A percentile compares a stretch with the other conserved stretches of the same genome.
These are phyloP conservation scores for Trichodelitschia bisporula DNA, from an alignment of 495 filamentous ascomycete species.

Conservation along the genomic window DNA sequence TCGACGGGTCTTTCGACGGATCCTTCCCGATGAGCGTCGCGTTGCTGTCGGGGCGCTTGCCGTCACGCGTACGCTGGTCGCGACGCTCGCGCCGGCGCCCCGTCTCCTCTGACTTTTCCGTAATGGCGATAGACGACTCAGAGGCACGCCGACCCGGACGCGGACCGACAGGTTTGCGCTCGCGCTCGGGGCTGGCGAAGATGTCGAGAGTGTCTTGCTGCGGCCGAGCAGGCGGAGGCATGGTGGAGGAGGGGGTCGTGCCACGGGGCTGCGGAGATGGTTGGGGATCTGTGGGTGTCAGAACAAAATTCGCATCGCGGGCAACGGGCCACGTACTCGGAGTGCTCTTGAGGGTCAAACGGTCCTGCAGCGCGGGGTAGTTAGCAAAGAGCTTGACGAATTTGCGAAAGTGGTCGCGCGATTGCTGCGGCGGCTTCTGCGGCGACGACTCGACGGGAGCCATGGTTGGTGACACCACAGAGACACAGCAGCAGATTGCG, in stretches of 20 bases:
- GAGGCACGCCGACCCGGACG: constrained; percentile 67
- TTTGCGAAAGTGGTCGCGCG: constrained; percentile 6
- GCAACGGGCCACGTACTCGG: not conserved
- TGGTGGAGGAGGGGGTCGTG: too few relatives aligned
- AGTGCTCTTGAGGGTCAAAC: constrained; percentile 11
- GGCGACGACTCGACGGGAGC: constrained; percentile 2
- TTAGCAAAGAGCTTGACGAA: constrained; percentile 16
- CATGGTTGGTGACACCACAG: too few relatives aligned
- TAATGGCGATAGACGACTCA: constrained; percentile 69
- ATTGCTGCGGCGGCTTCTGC: not conserved
- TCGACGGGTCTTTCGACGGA: constrained; percentile 10
- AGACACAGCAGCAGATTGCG: not conserved
- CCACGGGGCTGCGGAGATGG: too few relatives aligned
- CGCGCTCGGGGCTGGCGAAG: constrained; percentile 23
- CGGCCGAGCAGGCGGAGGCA: too few relatives aligned
- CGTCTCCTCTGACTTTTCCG: constrained; percentile 5
- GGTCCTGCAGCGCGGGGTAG: constrained; percentile 14
- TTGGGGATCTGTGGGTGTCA: too few relatives aligned
- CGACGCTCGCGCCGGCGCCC: constrained; percentile 23
- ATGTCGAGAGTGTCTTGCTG: constrained; percentile 24
- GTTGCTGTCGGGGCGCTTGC: constrained; percentile 29
- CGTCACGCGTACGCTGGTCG: constrained; percentile 40
- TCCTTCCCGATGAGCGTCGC: too few relatives aligned
- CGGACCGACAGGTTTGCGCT: too few relatives aligned
- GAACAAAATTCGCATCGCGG: too few relatives aligned